These are phyloP conservation scores for Suhomyces faveliae DNA, from an alignment of 805 yeast genomes.

Conservation along the genomic window DNA sequence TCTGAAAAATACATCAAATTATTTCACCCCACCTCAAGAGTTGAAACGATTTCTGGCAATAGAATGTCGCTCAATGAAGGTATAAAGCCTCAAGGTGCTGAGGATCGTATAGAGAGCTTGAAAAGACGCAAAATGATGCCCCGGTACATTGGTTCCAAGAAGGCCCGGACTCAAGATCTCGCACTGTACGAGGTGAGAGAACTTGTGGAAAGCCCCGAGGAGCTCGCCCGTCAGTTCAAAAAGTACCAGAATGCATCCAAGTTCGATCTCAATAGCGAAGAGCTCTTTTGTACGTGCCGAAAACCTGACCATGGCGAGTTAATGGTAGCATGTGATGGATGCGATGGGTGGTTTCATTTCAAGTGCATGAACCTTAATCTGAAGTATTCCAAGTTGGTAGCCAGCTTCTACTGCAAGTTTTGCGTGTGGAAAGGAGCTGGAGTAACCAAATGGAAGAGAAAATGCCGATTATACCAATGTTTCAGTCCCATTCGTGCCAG, in stretches of 20 bases:
- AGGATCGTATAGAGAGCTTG: not conserved
- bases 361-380: constrained; percentile 62
- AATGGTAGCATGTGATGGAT: constrained; percentile 94
- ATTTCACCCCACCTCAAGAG: too few relatives aligned
- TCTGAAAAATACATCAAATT: not conserved
- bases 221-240: constrained; percentile 37
- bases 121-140: not conserved
- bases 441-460: constrained; percentile 66
- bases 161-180: not conserved
- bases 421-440: constrained; percentile 59
- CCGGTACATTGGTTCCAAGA: not conserved
- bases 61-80: not conserved
- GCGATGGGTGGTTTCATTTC: constrained; percentile 95
- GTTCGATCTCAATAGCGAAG: constrained; percentile 53
- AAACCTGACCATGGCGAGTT: constrained; percentile 73
- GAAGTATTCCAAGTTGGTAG: constrained; percentile 53
- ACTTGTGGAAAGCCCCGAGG: constrained; percentile 19
- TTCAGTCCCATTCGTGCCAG: constrained; percentile 46
- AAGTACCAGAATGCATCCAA: constrained; percentile 36
- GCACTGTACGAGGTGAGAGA: constrained; percentile 1
- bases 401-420: constrained; percentile 68
- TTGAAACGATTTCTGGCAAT: not conserved
- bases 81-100: not conserved
- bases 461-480: constrained; percentile 65
- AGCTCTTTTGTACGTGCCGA: constrained; percentile 74